Evolutionary conservation across 805 yeast species (phyloP), one percentile per base, ranked within the genome.

Genomic region (Cyberlindnera japonica): DNA sequence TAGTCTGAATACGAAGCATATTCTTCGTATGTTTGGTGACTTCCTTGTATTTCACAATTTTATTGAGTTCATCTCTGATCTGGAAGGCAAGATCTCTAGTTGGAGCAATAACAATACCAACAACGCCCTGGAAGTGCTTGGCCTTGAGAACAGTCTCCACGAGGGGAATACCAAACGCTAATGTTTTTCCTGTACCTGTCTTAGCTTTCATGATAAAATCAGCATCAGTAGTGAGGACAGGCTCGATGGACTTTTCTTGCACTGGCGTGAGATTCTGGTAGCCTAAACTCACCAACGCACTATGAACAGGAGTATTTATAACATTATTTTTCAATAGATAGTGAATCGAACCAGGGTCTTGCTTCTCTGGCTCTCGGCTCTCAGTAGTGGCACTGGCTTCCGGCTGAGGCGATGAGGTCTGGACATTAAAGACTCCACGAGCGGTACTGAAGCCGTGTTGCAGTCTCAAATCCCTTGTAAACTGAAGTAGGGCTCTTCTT

Each of bases 171-270:
- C 90, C 82, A 61, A 87, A 89, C 0, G 96, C 95, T 47, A 85
- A 77, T 0, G 97, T 89, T 61, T 89, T 89, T 55, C 97, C 97
- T 2, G 97, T 89, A 59, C 97, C 97, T 4, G 97, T 89, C 61
- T 87, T 87, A 20, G 97, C 96, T 54, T 95, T 73, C 27, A 88
- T 89, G 17, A 89, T 87, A 31, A 87, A 69, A 49, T 91, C 90
- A 14, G 69, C 60, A n/a, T 72, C 66, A 28, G 68, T 66, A 13
- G 66, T 54, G 28, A 83, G 63, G 30, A 77, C 70, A 17, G 85
- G 83, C 35, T 71, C 65, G 33, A 84, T 70, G 11, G 89, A 68
- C 49, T 71, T 67, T 42, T 75, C 73, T 59, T 85, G 95, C 21
- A 84, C 91, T 4, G 80, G 75, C 1, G 93, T 84, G 50, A 85